Percentiles rank a stretch among this genome's conserved stretches.
Evolutionary conservation across 2,329 filamentous ascomycete species (phyloP).

Genomic region (Phaeosphaeria sp.): DNA sequence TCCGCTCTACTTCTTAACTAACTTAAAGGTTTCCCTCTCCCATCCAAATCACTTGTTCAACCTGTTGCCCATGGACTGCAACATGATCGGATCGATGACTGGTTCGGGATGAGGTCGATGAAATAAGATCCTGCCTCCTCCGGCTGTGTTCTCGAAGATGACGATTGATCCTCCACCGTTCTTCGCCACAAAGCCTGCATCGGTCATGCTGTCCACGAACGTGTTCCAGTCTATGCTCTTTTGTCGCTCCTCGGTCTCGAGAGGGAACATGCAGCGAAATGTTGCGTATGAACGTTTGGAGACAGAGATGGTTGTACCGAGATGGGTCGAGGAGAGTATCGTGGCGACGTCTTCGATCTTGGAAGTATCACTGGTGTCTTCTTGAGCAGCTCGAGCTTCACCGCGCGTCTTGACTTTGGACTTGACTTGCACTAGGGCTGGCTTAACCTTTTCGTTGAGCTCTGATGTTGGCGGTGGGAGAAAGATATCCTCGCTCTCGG

Average conservation of each 20-base stretch:
- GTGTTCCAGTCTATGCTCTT: constrained; percentile 13
- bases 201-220: constrained; percentile 22
- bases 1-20: neutral
- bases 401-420: constrained; percentile 9
- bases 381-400: neutral
- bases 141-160: constrained; percentile 14
- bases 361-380: neutral
- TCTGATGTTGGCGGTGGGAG: neutral
- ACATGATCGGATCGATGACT: constrained; percentile 32
- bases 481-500: constrained; percentile 7
- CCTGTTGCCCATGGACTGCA: constrained; percentile 33
- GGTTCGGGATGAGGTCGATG: constrained; percentile 38
- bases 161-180: constrained; percentile 25
- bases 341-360: neutral
- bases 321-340: neutral
- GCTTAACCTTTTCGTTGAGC: too few species aligned
- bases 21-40: constrained; percentile 30
- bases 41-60: constrained; percentile 42
- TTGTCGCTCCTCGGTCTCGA: constrained; percentile 12
- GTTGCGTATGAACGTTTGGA: constrained; percentile 9
- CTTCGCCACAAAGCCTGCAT: constrained; percentile 17
- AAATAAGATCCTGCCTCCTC: constrained; percentile 27
- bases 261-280: constrained; percentile 21
- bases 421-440: neutral
- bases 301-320: neutral